Evolutionary conservation across 768 basidiomycete species (phyloP), one percentile per base, ranked within the genome.

Genomic region (Auriscalpium orientale): DNA sequence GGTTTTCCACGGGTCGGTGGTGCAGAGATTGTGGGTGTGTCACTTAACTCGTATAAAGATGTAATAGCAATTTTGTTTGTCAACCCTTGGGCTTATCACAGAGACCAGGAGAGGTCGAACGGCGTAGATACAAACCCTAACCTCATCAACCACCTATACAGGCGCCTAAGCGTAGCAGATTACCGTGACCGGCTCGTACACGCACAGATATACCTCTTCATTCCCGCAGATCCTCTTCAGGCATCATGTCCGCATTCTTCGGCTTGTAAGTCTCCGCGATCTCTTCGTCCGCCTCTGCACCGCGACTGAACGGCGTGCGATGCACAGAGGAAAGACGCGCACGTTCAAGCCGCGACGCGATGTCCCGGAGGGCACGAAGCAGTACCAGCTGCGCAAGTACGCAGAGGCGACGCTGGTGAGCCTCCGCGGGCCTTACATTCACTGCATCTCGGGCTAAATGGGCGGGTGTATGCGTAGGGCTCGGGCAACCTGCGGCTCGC

Each of bases 301-400:
- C 35, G 8, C 11, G n/a, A 21, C 13, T n/a, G 4, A 44, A 37
- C 12, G 22, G 43, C 45, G 13, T 7, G 46, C 46, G 15, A 13
- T 20, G 6, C 43, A 35, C 61, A 93, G 91, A 47, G 91, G 89
- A 44, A 94, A 93, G 75, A 91, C 89, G 38, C 84, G 91, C 54
- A 94, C 95, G 16, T 98, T 98, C 81, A 95, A 95, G 68, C 95
- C 95, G 33, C 87, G 93, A 65, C 93, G 90, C 72, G 91, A 92
- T 68, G 87, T 94, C 21, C 89, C 93, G 5, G 93, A 95, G 70
- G 95, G 95, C 43, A 95, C 95, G 40, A 95, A 95, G 72, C 95
- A 98, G 68, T 98, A 95, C 69, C 95, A 98, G 74, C 76, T 99
- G 61, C 85, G 97, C 71, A 98, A 98, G 77, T 98, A 95, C 66